Percentiles rank a stretch among this genome's conserved stretches.
Evolutionary conservation across 202 grass and related monocot genomes (phyloP).

Genomic region (Brachypodium distachyon): DNA sequence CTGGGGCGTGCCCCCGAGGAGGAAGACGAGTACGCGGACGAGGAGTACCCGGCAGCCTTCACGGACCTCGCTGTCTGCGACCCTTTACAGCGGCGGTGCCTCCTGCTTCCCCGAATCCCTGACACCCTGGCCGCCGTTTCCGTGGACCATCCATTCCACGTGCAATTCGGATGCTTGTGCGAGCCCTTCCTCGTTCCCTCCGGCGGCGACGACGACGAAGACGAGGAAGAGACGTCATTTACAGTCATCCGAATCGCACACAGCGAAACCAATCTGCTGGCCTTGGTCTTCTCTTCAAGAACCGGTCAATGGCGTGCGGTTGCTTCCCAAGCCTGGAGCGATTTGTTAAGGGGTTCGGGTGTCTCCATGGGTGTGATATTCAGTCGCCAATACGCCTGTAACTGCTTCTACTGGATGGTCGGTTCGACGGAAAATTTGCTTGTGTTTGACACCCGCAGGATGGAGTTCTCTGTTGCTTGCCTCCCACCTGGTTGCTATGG

Average conservation of each 20-base stretch:
- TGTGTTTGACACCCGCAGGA: background rate
- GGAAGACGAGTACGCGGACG: no score
- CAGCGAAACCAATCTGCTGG: background rate
- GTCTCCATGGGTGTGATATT: background rate
- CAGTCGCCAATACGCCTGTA: background rate
- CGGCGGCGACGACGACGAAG: background rate
- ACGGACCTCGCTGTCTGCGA: constrained; percentile 16
- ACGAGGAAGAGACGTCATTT: background rate
- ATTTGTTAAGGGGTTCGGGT: no score
- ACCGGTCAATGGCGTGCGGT: background rate
- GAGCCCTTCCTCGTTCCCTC: constrained; percentile 6
- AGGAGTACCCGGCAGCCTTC: background rate
- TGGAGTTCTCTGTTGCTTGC: constrained; percentile 17
- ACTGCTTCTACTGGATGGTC: constrained; percentile 21
- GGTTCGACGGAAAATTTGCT: background rate
- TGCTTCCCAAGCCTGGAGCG: no score
- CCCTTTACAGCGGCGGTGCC: constrained; percentile 2
- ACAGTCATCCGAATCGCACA: background rate
- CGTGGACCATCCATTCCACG: background rate
- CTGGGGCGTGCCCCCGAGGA: background rate
- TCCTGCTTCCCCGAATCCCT: background rate
- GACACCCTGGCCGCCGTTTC: background rate
- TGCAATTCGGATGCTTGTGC: no score
- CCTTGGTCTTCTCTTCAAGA: no score
- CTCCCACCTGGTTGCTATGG: background rate